Base-by-base conservation (phyloP, 2,329 filamentous ascomycete species). In the Cryphonectria carpinicola region DNA sequence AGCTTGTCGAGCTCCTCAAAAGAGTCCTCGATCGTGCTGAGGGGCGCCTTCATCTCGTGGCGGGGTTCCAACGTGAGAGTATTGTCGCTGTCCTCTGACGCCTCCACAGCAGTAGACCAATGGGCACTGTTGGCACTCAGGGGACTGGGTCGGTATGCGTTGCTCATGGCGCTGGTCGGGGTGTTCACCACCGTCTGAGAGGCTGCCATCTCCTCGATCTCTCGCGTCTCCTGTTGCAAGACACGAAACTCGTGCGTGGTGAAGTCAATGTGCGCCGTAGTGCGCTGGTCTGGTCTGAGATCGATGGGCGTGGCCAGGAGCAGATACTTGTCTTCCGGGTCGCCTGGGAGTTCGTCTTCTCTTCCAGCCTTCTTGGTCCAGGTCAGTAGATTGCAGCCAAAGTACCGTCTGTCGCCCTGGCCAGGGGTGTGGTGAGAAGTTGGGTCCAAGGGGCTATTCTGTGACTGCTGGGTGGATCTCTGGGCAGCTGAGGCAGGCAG, bases 1-100 rank as follows among this genome's bases (percentile, higher is more conserved):
- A 91, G 81, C 71, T 83, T 82, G 75, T 91, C 89, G 28, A 91
- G 81, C 73, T 88, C 88, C 76, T 89, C 88, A 11, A 91, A 80
- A 1, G 88, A 90, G 76, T 90, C 89, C 76, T 91, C 89, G 65
- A 91, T 90, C 25, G 71, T 71, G 58, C 68, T 72, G 61, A 72
- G 69, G 19, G 68, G 71, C 2, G 62, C 28, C 32, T 67, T 71
- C 43, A 66, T 64, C 19, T 60, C 60, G 13, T 60, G 68, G 22
- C 49, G 66, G 19, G 63, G 67, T 19, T 71, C 69, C n/a, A 70
- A 37, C 5, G 68, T 66, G 22, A 70, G 62, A 0, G 71, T 72
- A 35, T 72, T 72, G 62, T 72, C 71, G 6, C 69, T 68, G 19
- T 72, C 71, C 22, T 71, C 71, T 43, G 71, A 68, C 39, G 69